Evolutionary conservation across 768 basidiomycete genomes (phyloP).

Genomic region (Rhizopogon roseolus): DNA sequence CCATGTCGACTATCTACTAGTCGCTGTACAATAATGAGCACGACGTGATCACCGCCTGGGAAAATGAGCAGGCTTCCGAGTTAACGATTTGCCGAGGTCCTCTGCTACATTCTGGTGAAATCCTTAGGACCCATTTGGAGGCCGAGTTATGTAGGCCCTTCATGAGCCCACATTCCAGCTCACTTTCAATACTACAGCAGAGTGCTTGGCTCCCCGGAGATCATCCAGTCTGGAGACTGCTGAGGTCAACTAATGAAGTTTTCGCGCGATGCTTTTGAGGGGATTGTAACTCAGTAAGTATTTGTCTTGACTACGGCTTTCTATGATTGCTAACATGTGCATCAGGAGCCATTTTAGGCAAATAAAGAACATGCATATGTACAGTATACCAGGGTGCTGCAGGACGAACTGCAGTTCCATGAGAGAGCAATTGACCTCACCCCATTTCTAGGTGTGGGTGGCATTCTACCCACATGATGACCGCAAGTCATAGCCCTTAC

Average conservation of each 20-base stretch:
- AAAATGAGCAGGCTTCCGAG: too few relatives aligned
- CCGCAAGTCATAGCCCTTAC: constrained; percentile 59
- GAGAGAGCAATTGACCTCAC: constrained; percentile 89
- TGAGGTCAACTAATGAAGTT: constrained; percentile 98
- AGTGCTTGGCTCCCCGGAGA: constrained; percentile 91
- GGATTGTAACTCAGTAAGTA: constrained; percentile 53
- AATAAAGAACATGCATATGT: constrained; percentile 84
- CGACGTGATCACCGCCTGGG: too few relatives aligned
- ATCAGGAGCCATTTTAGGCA: constrained; percentile 87
- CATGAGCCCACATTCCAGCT: too few relatives aligned
- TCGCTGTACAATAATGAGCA: too few relatives aligned
- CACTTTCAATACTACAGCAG: constrained; percentile 51
- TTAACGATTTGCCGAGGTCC: too few relatives aligned
- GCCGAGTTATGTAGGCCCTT: too few relatives aligned
- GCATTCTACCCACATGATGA: neutral
- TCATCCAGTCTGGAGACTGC: constrained; percentile 71
- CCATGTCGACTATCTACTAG: too few relatives aligned
- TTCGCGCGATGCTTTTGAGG: constrained; percentile 97
- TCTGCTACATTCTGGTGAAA: too few relatives aligned
- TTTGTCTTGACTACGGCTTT: constrained; percentile 26
- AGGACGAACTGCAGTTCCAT: constrained; percentile 86
- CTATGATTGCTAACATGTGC: constrained; percentile 11
- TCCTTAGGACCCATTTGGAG: too few relatives aligned
- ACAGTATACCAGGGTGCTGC: constrained; percentile 81
- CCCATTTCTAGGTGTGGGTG: constrained; percentile 87